Evolutionary conservation across 2,329 filamentous ascomycete species (phyloP), one percentile per base, ranked within the genome.

Genomic region (Alternaria dauci): DNA sequence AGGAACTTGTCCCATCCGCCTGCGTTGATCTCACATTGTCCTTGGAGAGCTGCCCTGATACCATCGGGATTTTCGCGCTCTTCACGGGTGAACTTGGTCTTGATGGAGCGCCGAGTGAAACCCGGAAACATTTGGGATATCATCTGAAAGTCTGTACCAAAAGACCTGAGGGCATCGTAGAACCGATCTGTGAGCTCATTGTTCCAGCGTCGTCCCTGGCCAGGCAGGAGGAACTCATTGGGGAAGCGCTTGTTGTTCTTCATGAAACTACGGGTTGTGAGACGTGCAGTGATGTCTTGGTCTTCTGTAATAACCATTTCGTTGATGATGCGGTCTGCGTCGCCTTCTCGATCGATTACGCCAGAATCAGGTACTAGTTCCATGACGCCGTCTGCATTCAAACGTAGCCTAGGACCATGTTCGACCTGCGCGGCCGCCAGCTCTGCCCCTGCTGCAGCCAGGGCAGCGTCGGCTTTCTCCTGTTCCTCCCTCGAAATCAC

Each of bases 111-210:
- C 18, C 92, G 85, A 61, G 86, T 90, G 71, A 90, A 88, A 64
- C 86, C 85, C 1, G 88, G 86, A 71, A 96, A 94, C 85, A 93
- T 88, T 69, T 87, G 87, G 60, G 87, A 85, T 69, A 96, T 93
- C 79, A 92, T 91, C 75, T 89, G 86, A 73, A 95, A 96, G 74
- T 94, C 91, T 1, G 91, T 94, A 57, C 92, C 92, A 72, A 93
- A 94, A 84, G 90, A 91, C 58, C 84, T 81, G 2, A 96, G 83
- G 1, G 88, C 89, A 28, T 89, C 85, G 81, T 93, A 95, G 79
- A 95, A 95, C 44, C 87, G 82, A 56, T 91, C 89, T 4, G 90
- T 94, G 61, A 89, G 86, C 12, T 87, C 85, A n/a, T 86, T 83
- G 51, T 84, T 87, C 92, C 92, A 96, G 5, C 71, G 70, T 41